Evolutionary conservation across 78 protist genomes (phyloP).

Genomic region (Isochrysis galbana): DNA sequence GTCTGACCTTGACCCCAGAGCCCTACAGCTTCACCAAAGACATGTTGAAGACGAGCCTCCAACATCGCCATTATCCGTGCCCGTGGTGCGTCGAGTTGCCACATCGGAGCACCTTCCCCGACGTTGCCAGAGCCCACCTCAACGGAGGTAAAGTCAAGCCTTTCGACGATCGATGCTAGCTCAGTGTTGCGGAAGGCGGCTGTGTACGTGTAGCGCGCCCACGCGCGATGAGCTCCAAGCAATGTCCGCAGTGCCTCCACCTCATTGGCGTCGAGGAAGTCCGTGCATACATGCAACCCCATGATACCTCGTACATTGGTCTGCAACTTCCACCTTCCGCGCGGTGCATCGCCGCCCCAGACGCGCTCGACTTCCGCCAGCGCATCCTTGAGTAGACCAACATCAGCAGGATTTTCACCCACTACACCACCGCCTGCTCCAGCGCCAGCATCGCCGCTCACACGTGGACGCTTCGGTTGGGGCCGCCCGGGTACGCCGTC

Average conservation of each 20-base stretch:
- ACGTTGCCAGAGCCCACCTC: neutral
- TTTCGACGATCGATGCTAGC: neutral
- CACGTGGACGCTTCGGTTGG: too few species aligned
- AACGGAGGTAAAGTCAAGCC: neutral
- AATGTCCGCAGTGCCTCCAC: conserved; percentile 16
- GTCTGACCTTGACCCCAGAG: neutral
- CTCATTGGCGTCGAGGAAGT: neutral
- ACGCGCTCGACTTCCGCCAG: too few species aligned
- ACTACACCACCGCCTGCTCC: too few species aligned
- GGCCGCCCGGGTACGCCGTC: too few species aligned
- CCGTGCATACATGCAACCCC: neutral
- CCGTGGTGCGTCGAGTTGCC: neutral
- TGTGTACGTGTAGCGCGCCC: neutral
- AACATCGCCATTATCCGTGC: neutral
- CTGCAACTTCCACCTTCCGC: too few species aligned
- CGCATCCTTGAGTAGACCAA: too few species aligned
- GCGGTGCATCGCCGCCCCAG: too few species aligned
- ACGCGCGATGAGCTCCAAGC: conserved; percentile 1
- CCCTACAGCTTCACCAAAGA: neutral
- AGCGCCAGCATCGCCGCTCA: too few species aligned
- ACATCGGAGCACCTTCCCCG: neutral
- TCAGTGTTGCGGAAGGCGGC: neutral
- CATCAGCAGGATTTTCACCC: too few species aligned
- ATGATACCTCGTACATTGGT: neutral
- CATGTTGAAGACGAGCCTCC: neutral